Base-by-base conservation (phyloP, 2,329 filamentous ascomycete genomes). In the Beauveria scarabaeidicola region DNA sequence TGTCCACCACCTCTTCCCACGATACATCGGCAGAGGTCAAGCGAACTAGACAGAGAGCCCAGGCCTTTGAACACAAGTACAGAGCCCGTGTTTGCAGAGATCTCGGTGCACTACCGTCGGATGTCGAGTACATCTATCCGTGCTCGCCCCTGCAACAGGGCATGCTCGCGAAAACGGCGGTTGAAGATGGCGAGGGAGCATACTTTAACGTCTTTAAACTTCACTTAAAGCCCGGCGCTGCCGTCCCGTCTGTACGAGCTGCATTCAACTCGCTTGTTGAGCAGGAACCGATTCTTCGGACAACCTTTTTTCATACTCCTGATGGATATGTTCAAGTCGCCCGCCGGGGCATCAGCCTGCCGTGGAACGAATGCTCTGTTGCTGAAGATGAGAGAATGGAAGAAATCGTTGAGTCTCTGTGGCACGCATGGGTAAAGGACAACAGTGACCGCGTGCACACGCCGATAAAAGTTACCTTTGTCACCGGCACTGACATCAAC, bases 101-200 rank as follows among this genome's bases (percentile, higher is more conserved):
- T 3, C 74, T 96, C 0, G 72, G 72, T 0, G 63, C 87, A 1
- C 66, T 75, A 0, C 70, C 75, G 1, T 68, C 73, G 6, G 75
- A 84, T 1, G 80, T 96, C 10, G 88, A 94, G 67, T 82, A 83
- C 61, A 82, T 96, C 55, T 84, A 84, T 0, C 92, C 91, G 4
- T 96, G 92, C 68, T 95, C 92, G 1, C 83, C 91, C 0, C 75
- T 96, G 1, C 92, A 97, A 67, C 85, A 93, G 69, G 92, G 91
- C 0, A 93, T 97, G 76, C 84, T 96, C 53, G 87, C 88, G 6
- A 81, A 85, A 52, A 86, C 85, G 25, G 69, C 88, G 41, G 81
- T 72, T 0, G 68, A 83, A 10, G 83, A 76, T 19, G 73, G 78
- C 0, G 69, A 75, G 0, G 77, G 79, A 0, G 73, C 88, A 0